phyloP scores from a whole-genome alignment of 2,329 filamentous ascomycete species.

The Podosphaera xanthii region DNA sequence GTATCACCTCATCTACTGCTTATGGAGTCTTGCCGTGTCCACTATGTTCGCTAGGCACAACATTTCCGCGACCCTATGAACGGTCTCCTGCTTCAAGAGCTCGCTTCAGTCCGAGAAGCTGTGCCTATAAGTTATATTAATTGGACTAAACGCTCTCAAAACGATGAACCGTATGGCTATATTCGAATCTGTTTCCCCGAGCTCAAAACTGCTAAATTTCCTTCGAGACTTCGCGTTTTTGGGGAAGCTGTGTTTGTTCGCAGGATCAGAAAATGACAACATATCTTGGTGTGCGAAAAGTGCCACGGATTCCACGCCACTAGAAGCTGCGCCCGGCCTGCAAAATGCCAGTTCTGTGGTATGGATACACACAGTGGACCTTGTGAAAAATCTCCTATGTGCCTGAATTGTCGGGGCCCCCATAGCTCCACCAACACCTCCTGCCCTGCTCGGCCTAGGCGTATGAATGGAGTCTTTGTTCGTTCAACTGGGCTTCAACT shows the following conservation, averaged over 20 bases:
- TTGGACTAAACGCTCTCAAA: too few relatives aligned
- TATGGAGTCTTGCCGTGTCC: too few relatives aligned
- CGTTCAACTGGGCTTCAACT: too few relatives aligned
- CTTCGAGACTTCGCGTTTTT: background rate
- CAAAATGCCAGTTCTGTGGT: background rate
- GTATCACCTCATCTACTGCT: too few relatives aligned
- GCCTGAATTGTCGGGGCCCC: too few relatives aligned
- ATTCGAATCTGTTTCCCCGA: background rate
- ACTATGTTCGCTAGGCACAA: too few relatives aligned
- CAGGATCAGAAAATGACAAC: too few relatives aligned
- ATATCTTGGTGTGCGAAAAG: too few relatives aligned
- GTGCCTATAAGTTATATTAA: background rate
- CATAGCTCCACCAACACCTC: too few relatives aligned
- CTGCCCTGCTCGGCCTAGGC: too few relatives aligned
- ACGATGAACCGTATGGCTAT: background rate
- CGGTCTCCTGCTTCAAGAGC: background rate
- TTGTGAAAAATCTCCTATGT: background rate
- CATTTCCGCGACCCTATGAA: background rate
- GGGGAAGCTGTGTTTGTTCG: too few relatives aligned
- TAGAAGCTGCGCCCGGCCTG: background rate
- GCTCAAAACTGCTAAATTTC: background rate
- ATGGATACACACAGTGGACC: background rate
- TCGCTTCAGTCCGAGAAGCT: background rate
- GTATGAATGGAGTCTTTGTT: too few relatives aligned
- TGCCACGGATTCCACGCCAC: background rate